These are phyloP conservation scores for Ilex asprella DNA, from an alignment of 257 asterid species.

Conservation along the genomic window DNA sequence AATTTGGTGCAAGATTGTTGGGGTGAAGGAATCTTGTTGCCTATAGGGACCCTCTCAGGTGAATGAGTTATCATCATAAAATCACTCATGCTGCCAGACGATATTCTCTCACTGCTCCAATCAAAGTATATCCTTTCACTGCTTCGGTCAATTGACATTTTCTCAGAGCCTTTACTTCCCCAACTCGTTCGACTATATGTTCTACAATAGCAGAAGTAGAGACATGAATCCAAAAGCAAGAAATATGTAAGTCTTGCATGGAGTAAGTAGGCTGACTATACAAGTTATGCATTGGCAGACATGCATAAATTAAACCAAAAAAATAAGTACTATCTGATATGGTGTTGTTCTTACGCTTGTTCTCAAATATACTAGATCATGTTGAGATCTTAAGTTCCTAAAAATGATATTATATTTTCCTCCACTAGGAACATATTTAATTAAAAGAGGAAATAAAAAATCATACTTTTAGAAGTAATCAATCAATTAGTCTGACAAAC, in stretches of 20 bases:
- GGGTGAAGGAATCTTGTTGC: constrained; percentile 23
- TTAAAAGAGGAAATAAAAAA: too few species aligned
- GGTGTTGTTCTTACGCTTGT: too few species aligned
- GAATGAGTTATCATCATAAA: constrained; percentile 11
- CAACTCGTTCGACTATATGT: constrained; percentile 45
- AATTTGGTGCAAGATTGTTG: constrained; percentile 18
- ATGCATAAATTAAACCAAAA: too few species aligned
- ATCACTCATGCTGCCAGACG: constrained; percentile 11
- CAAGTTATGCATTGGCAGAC: too few species aligned
- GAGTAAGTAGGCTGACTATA: not conserved
- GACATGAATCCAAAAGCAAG: not conserved
- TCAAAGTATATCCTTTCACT: constrained; percentile 13
- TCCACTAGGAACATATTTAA: too few species aligned
- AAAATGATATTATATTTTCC: too few species aligned
- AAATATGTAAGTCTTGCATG: not conserved
- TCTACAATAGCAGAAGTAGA: not conserved
- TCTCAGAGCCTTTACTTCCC: constrained; percentile 32
- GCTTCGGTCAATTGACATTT: constrained; percentile 21
- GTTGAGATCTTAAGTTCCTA: too few species aligned
- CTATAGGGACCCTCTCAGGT: constrained; percentile 13
- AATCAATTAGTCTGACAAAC: too few species aligned
- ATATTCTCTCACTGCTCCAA: constrained; percentile 2
- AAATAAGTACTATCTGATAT: too few species aligned
- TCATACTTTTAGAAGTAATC: too few species aligned
- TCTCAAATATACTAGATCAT: too few species aligned